Conservation (phyloP, 306 rosid genomes). For the Cucumis melo region DNA sequence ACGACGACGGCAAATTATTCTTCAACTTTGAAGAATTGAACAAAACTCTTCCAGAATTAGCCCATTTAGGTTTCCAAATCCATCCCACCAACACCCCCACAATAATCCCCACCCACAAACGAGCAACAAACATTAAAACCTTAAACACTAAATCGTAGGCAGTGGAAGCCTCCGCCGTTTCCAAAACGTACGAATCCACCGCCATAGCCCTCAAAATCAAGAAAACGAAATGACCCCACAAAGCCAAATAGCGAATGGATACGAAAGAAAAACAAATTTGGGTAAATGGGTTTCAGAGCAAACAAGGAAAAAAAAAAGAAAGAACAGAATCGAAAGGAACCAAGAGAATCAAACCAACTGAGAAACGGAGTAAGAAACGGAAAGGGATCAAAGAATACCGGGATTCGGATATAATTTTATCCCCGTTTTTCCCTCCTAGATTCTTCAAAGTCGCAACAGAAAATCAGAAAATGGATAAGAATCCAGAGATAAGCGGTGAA, state of each 20-base stretch:
- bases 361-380: background rate
- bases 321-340: background rate
- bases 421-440: background rate
- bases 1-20: constrained; percentile 13
- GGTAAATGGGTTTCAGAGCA: constrained; percentile 1
- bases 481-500: constrained; percentile 37
- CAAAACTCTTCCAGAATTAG: constrained; percentile 21
- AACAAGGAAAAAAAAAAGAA: background rate
- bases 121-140: constrained; percentile 35
- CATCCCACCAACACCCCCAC: constrained; percentile 81
- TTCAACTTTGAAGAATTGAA: constrained; percentile 17
- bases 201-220: constrained; percentile 20
- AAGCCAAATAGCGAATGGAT: background rate
- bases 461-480: constrained; percentile 46
- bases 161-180: constrained; percentile 24
- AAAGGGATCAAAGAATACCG: background rate
- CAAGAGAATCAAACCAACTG: constrained; percentile 2
- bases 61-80: constrained; percentile 98
- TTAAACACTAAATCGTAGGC: constrained; percentile 21
- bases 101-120: constrained; percentile 67
- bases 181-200: constrained; percentile 25
- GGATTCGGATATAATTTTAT: constrained; percentile 24
- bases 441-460: background rate
- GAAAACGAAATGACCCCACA: background rate
- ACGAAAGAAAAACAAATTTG: background rate